These are phyloP conservation scores for Pseudogymnoascus sp. DNA, from an alignment of 2,329 filamentous ascomycete genomes.

Conservation along the genomic window DNA sequence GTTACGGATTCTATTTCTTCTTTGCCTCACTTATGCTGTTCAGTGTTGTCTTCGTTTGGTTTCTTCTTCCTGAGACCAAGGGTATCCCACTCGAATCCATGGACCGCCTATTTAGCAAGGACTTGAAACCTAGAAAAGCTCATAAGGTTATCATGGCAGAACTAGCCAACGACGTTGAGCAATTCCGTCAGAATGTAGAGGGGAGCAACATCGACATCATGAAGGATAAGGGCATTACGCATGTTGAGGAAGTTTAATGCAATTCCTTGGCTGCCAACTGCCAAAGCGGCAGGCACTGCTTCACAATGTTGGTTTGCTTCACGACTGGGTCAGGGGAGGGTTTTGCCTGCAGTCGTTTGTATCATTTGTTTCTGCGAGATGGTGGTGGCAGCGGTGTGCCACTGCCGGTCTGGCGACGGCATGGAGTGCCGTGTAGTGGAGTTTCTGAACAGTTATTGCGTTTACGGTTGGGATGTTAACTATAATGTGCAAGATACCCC, in stretches of 20 bases:
- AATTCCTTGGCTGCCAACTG: background rate
- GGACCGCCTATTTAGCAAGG: conserved; percentile 48
- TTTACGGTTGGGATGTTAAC: conserved; percentile 7
- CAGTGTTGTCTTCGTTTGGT: conserved; percentile 50
- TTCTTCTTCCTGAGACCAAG: conserved; percentile 59
- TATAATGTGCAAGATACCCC: conserved; percentile 7
- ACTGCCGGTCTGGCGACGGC: background rate
- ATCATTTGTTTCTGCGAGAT: background rate
- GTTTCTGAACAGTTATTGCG: conserved; percentile 5
- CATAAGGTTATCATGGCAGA: conserved; percentile 22
- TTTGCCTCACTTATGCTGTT: conserved; percentile 55
- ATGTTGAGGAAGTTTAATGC: conserved; percentile 19
- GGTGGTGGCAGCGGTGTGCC: background rate
- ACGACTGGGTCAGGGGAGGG: background rate
- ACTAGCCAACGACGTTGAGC: conserved; percentile 20
- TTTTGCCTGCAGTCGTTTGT: background rate
- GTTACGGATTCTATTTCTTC: conserved; percentile 61
- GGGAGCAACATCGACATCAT: conserved; percentile 17
- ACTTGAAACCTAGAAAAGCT: conserved; percentile 17
- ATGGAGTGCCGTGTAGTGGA: background rate
- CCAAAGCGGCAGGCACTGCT: background rate
- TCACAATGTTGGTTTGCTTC: background rate
- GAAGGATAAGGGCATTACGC: conserved; percentile 18
- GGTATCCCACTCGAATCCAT: conserved; percentile 55
- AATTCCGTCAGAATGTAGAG: conserved; percentile 18